Evolutionary conservation across 768 basidiomycete genomes (phyloP).

Genomic region (Agaricus blazei): DNA sequence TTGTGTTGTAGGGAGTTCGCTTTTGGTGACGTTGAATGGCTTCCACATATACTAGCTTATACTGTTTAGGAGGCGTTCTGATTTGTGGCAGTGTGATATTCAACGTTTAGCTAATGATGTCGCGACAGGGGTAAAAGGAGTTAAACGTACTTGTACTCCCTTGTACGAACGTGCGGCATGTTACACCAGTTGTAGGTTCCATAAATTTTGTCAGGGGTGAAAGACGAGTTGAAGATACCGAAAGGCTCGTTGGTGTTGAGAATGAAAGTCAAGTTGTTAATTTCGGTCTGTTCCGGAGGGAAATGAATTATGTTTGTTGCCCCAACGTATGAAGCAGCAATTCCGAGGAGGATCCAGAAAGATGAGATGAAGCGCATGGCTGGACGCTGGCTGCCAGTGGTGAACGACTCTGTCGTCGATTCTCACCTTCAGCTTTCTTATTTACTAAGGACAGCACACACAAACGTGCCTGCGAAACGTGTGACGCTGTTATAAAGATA

Average conservation of each 20-base stretch:
- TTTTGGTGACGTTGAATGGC: constrained; percentile 51
- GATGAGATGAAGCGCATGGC: too few relatives aligned
- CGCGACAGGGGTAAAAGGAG: neutral
- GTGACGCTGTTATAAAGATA: too few relatives aligned
- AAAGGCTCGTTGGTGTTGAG: constrained; percentile 38
- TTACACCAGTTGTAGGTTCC: constrained; percentile 50
- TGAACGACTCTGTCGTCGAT: too few relatives aligned
- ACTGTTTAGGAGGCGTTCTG: constrained; percentile 32
- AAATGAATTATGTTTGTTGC: constrained; percentile 25
- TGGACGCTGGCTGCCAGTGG: too few relatives aligned
- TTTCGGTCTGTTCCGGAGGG: constrained; percentile 30
- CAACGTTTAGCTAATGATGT: neutral
- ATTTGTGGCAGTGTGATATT: neutral
- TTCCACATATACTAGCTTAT: constrained; percentile 41
- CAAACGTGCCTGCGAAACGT: too few relatives aligned
- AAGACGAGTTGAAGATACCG: constrained; percentile 40
- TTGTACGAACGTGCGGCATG: constrained; percentile 44
- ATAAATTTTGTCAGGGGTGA: constrained; percentile 32
- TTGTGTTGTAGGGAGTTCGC: constrained; percentile 45
- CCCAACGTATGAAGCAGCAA: constrained; percentile 12
- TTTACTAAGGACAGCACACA: too few relatives aligned
- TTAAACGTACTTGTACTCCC: constrained; percentile 38
- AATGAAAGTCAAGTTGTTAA: constrained; percentile 40
- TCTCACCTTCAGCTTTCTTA: too few relatives aligned
- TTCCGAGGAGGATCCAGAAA: constrained; percentile 8